These are phyloP conservation scores for Hibiscus mutabilis DNA, from an alignment of 345 rosid species.

Conservation along the genomic window DNA sequence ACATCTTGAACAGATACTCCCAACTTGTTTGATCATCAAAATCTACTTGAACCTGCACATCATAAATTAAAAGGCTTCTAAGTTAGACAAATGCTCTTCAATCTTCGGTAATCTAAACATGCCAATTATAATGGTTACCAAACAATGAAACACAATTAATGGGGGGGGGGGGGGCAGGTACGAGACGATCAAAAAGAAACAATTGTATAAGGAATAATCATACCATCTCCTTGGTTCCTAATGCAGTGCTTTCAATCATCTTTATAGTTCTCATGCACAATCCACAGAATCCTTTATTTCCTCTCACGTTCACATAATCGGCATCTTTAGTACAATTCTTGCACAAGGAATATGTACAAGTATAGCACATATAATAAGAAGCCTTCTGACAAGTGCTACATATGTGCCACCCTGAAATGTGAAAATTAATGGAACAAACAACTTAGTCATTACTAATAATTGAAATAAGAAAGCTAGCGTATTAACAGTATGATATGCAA, in stretches of 20 bases:
- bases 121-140: neutral
- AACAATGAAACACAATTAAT: neutral
- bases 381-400: conserved; percentile 79
- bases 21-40: conserved; percentile 94
- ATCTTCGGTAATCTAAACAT: conserved; percentile 4
- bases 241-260: conserved; percentile 69
- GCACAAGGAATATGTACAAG: conserved; percentile 94
- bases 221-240: conserved; percentile 59
- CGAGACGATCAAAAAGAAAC: too few species aligned
- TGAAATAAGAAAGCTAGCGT: neutral
- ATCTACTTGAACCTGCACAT: conserved; percentile 10
- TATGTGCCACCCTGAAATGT: conserved; percentile 89
- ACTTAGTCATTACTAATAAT: neutral
- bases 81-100: neutral
- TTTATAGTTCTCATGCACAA: conserved; percentile 75
- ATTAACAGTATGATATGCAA: neutral
- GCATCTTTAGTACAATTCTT: conserved; percentile 86
- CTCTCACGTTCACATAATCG: conserved; percentile 72
- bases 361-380: conserved; percentile 87
- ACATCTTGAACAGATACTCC: conserved; percentile 96
- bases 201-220: conserved; percentile 14
- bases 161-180: conserved; percentile 11
- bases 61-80: conserved; percentile 10
- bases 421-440: neutral
- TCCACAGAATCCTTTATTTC: conserved; percentile 88